Conservation (phyloP, 2,329 filamentous ascomycete genomes). For the Alternaria viburni region DNA sequence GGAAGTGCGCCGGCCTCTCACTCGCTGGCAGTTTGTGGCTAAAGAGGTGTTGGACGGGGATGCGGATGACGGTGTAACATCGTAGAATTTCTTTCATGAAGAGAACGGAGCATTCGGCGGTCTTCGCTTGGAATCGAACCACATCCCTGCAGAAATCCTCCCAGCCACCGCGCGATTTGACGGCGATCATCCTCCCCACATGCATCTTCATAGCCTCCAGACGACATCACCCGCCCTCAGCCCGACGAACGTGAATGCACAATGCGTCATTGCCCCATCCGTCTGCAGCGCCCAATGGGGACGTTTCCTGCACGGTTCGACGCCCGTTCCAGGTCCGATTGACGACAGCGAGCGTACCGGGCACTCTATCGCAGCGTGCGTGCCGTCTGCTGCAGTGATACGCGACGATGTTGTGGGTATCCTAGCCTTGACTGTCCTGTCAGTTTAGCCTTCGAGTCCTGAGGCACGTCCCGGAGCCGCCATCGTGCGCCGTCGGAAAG, state of each 20-base stretch:
- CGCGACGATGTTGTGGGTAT: constrained; percentile 29
- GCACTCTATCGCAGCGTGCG: constrained; percentile 1
- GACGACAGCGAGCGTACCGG: background rate
- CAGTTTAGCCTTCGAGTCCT: constrained; percentile 29
- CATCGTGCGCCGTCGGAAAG: constrained; percentile 13
- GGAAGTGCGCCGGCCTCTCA: constrained; percentile 9
- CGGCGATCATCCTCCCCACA: constrained; percentile 38
- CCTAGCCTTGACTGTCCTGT: constrained; percentile 26
- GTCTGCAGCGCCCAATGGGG: constrained; percentile 1
- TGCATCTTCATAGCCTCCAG: constrained; percentile 20
- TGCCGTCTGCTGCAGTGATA: constrained; percentile 34
- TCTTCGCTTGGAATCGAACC: constrained; percentile 11
- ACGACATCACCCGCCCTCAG: constrained; percentile 23
- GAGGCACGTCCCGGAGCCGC: constrained; percentile 24
- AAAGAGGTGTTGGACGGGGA: constrained; percentile 31
- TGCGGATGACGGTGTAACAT: constrained; percentile 38
- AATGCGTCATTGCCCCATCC: constrained; percentile 3
- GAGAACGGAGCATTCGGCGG: constrained; percentile 27
- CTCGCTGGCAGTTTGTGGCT: constrained; percentile 28
- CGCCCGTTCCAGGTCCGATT: constrained; percentile 6
- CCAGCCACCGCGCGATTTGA: constrained; percentile 40
- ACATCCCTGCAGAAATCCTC: constrained; percentile 30
- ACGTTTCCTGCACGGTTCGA: constrained; percentile 1
- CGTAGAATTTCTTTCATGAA: constrained; percentile 41
- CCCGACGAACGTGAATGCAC: constrained; percentile 9